phyloP scores from a whole-genome alignment of 257 asterid species.

The Ballota nigra region DNA sequence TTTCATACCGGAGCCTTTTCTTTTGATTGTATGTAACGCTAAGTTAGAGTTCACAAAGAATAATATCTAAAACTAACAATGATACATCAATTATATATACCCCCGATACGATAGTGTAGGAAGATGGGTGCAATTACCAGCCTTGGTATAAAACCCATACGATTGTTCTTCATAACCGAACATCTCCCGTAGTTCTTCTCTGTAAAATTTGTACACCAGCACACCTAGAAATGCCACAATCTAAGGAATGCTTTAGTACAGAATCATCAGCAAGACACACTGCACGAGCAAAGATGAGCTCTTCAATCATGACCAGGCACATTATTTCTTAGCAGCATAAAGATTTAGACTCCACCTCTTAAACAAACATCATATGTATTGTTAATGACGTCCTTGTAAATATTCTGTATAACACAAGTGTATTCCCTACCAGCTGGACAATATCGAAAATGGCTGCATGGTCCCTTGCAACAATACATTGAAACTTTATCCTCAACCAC shows the following conservation, averaged over 20 bases:
- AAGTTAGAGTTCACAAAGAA: neutral
- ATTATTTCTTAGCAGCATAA: neutral
- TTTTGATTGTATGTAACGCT: neutral
- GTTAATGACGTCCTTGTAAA: too few relatives aligned
- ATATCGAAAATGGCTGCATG: too few relatives aligned
- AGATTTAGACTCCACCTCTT: neutral
- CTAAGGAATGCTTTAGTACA: slow-evolving; percentile 48
- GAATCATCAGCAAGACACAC: slow-evolving; percentile 8
- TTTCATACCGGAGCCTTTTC: neutral
- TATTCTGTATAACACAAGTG: too few relatives aligned
- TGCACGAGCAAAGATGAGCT: neutral
- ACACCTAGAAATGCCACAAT: slow-evolving; percentile 91
- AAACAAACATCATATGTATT: too few relatives aligned
- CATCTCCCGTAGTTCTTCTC: slow-evolving; percentile 96
- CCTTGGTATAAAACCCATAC: slow-evolving; percentile 96
- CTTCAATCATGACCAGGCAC: neutral
- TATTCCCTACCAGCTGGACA: too few relatives aligned
- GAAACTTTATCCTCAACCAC: too few relatives aligned
- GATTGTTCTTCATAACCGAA: slow-evolving; percentile 98
- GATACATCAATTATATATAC: neutral
- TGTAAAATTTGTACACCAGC: slow-evolving; percentile 90
- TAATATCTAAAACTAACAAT: neutral
- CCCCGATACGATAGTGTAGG: neutral
- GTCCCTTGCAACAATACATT: too few relatives aligned
- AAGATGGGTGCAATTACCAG: slow-evolving; percentile 48